A percentile compares a stretch with the other conserved stretches of the same genome.
Evolutionary conservation across 2,329 filamentous ascomycete species (phyloP).

Genomic region (Cladophialophora yegresii): DNA sequence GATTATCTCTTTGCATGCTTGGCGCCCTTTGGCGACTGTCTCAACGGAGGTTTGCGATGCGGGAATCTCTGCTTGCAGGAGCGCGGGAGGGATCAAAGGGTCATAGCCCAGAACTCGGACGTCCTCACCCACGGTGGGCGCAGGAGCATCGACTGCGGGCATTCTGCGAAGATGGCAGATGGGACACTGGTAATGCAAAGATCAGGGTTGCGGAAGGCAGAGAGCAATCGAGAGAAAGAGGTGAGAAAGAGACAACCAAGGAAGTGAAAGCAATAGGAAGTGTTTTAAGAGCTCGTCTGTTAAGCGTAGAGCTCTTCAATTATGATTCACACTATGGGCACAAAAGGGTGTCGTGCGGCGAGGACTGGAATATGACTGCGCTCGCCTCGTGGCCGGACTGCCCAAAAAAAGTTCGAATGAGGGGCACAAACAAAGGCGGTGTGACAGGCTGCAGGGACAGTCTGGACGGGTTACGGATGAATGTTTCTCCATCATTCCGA

Average conservation of each 20-base stretch:
- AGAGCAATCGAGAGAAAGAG: neutral
- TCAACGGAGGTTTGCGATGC: constrained; percentile 50
- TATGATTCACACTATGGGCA: constrained; percentile 19
- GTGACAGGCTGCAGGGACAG: neutral
- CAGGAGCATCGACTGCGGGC: constrained; percentile 38
- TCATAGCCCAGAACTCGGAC: constrained; percentile 80
- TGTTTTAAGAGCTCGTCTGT: neutral
- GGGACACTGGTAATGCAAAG: constrained; percentile 44
- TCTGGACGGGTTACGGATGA: constrained; percentile 6
- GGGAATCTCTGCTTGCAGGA: constrained; percentile 90
- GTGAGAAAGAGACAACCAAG: neutral
- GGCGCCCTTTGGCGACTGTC: constrained; percentile 62
- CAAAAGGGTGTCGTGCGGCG: constrained; percentile 20
- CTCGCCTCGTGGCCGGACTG: neutral
- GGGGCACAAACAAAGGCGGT: constrained; percentile 2
- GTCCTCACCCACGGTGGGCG: constrained; percentile 33
- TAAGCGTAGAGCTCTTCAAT: constrained; percentile 3
- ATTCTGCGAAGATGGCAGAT: constrained; percentile 61
- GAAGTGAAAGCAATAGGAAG: neutral
- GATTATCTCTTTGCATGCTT: constrained; percentile 63
- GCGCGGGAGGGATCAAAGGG: constrained; percentile 85
- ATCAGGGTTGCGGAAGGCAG: neutral
- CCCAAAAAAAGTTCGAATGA: constrained; percentile 9
- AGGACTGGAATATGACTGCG: constrained; percentile 12
- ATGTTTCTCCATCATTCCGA: constrained; percentile 8